Conservation (phyloP, 163 green algal species). For the Scenedesmus sp. region DNA sequence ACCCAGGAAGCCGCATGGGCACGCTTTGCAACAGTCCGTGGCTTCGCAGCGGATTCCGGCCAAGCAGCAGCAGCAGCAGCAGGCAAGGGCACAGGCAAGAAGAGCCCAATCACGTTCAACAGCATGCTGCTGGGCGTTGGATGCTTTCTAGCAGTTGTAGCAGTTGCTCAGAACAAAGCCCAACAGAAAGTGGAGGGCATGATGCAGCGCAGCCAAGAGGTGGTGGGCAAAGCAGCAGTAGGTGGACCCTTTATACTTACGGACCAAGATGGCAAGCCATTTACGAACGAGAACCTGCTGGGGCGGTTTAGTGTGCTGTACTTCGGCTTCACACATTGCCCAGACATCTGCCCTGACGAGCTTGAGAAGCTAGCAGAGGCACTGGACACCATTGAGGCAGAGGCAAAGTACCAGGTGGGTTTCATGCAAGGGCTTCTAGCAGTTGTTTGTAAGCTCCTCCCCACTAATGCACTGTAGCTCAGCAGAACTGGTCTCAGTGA, state of each 20-base stretch:
- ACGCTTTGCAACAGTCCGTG: neutral
- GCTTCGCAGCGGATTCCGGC: constrained; percentile 31
- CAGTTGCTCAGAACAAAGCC: constrained; percentile 51
- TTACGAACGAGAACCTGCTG: constrained; percentile 88
- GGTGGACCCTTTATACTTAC: constrained; percentile 93
- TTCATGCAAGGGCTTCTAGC: neutral
- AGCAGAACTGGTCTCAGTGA: too few species aligned
- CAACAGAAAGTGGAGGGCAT: constrained; percentile 55
- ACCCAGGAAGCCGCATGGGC: neutral
- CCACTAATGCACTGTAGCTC: too few species aligned
- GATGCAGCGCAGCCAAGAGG: constrained; percentile 68
- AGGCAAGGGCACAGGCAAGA: constrained; percentile 21
- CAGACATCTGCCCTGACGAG: constrained; percentile 99
- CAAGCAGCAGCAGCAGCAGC: constrained; percentile 7
- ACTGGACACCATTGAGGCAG: constrained; percentile 79
- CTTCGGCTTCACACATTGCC: constrained; percentile 99
- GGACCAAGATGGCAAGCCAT: constrained; percentile 86
- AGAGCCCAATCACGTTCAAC: constrained; percentile 54
- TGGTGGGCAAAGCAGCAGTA: constrained; percentile 90
- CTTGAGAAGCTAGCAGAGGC: constrained; percentile 95
- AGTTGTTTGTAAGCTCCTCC: neutral
- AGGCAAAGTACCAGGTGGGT: constrained; percentile 38
- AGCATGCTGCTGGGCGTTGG: constrained; percentile 53
- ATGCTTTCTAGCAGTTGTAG: constrained; percentile 51
- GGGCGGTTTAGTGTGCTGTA: constrained; percentile 96